Percentiles rank a stretch among this genome's conserved stretches.
These are phyloP conservation scores for Cryptococcus sp. DNA, from an alignment of 1,284 basidiomycete species.

Conservation along the genomic window DNA sequence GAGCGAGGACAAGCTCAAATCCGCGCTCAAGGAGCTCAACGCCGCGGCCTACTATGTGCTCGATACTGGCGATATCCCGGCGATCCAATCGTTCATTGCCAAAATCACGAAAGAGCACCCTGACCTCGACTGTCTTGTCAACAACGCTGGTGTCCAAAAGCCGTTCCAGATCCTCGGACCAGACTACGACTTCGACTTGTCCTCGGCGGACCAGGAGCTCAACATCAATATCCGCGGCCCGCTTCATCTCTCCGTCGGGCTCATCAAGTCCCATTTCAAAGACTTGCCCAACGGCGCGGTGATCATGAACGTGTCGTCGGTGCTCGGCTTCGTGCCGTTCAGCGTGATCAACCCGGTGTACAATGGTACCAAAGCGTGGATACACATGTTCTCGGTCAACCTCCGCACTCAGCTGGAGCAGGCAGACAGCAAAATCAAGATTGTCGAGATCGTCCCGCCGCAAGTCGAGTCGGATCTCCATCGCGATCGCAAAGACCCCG, in stretches of 20 bases:
- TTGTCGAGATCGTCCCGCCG: conserved; percentile 38
- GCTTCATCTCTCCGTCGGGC: conserved; percentile 22
- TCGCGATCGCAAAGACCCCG: conserved; percentile 30
- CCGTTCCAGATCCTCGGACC: conserved; percentile 27
- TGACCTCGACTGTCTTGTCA: conserved; percentile 54
- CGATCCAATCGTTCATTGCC: conserved; percentile 40
- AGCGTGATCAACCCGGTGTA: conserved; percentile 33
- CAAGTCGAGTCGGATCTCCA: conserved; percentile 37
- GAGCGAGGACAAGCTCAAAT: conserved; percentile 45
- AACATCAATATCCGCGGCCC: conserved; percentile 37
- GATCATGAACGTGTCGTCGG: conserved; percentile 34
- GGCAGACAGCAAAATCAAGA: conserved; percentile 24
- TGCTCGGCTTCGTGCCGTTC: conserved; percentile 33
- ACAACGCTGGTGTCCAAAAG: conserved; percentile 54
- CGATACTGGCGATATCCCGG: conserved; percentile 46
- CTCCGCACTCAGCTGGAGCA: conserved; percentile 25
- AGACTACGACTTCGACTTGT: conserved; percentile 31
- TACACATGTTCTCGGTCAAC: conserved; percentile 29
- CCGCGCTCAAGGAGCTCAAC: conserved; percentile 42
- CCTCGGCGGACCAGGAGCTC: conserved; percentile 34
- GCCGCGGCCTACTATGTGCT: conserved; percentile 49
- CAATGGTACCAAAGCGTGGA: conserved; percentile 33
- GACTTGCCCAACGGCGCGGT: conserved; percentile 22
- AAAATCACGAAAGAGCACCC: conserved; percentile 49
- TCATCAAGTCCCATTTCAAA: conserved; percentile 27